Evolutionary conservation across 2,329 filamentous ascomycete genomes (phyloP), one percentile per base, ranked within the genome.

Genomic region (Madurella mycetomatis): DNA sequence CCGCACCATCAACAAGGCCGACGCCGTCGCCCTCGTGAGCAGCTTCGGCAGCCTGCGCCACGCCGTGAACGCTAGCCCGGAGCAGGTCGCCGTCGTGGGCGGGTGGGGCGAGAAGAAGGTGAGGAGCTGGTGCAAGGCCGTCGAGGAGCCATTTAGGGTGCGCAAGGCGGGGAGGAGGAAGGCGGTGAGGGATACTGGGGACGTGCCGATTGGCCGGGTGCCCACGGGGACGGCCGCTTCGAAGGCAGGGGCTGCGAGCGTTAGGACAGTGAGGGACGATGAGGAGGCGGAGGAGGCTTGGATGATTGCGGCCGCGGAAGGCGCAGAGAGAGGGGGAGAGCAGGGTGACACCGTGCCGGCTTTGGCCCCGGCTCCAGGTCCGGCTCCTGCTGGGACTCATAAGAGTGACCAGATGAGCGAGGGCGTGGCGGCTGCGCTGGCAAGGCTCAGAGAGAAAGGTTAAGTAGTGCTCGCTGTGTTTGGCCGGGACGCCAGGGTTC

Each of bases 81-180:
- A 97, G 67, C 88, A 95, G 70, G 80, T 99, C 37, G 83, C 85
- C 13, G 75, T 89, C 58, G 84, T 99, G n/a, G 82, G 86, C 31
- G 94, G 94, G 1, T 99, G 92, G 92, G 94, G 94, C 34, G 90
- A 95, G 71, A 91, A 90, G 74, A 99, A 99, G 72, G 90, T 96
- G 18, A 87, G 88, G 70, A 82, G 84, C 54, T 97, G 92, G 92
- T 86, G 81, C 62, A 81, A 77, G 53, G 87, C 88, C 9, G 87
- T 96, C 1, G 82, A 90, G 56, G 91, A 95, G 70, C 90, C 90
- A 0, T 96, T 97, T 64, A 76, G 90, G 54, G 83, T 87, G 5
- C 83, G 85, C 63, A 87, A 86, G 64, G 82, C 88, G 1, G 82
- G 80, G n/a, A 88, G 75, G 66, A 65, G 71, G 51, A 66, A 62